Evolutionary conservation across 1,139 yeast genomes (phyloP), one percentile per base, ranked within the genome.

Genomic region (Taphrina sp.): DNA sequence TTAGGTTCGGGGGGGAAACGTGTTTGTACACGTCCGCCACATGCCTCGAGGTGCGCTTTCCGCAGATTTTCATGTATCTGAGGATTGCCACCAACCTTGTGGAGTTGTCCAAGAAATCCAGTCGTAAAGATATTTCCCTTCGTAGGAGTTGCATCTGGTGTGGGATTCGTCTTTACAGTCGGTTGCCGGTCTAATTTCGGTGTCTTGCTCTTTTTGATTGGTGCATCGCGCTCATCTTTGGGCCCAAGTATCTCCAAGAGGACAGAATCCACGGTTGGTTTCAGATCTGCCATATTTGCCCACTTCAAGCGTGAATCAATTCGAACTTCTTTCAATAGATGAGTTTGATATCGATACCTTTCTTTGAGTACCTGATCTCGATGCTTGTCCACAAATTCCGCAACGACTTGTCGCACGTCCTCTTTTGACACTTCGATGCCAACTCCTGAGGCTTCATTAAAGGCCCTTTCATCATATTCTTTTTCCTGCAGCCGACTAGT

Each of bases 1-100:
- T 90, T 90, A 52, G 98, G 98, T 35, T 92, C 98, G 4, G 98
- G 98, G 31, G 99, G 99, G 75, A 92, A 92, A 68, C 99, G 81
- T 1, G 98, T 94, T 66, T 78, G 82, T 19, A 92, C 97, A 65
- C 79, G 76, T 43, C 96, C 95, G 31, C 79, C 76, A 37, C 95
- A 88, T 61, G 80, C 80, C 57, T 77, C 79, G 64, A 88, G 75
- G 69, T 92, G 98, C 61, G 80, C 84, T 63, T 77, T 76, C 84
- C 87, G 83, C 55, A 86, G 75, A 67, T 87, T 95, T 35, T 95
- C 95, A 69, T 78, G 83, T 63, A 78, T 83, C 74, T 92, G 98
- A 41, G 92, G 89, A 69, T 90, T 92, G 68, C 83, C 96, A 62
- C 97, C 98, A 24, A 95, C 88, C 69, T 87, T 86, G 72, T 94